Conservation (phyloP, 495 filamentous ascomycete genomes). For the Tuber calosporum region DNA sequence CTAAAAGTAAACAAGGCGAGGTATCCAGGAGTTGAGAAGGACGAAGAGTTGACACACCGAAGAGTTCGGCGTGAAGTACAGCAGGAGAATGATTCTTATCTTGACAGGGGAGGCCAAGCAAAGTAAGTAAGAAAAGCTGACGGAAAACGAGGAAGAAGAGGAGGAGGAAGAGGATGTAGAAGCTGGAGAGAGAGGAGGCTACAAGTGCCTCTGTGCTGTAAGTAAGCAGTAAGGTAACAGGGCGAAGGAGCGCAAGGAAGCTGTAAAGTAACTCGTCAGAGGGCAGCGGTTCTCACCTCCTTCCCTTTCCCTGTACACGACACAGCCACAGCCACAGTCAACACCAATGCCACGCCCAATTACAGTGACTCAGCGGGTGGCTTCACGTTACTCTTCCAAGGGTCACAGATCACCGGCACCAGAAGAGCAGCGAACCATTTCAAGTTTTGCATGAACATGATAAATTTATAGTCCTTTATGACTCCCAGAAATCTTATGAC, state of each 20-base stretch:
- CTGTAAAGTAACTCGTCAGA: not conserved
- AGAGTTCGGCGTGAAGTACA: not conserved
- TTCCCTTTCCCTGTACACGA: not conserved
- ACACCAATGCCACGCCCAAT: not conserved
- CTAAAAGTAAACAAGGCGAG: not conserved
- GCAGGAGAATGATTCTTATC: not conserved
- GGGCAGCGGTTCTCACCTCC: not conserved
- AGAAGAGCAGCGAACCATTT: not conserved
- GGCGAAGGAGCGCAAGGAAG: not conserved
- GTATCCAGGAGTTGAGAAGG: not conserved
- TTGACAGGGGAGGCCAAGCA: not conserved
- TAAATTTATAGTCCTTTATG: not conserved
- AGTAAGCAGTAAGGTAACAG: not conserved
- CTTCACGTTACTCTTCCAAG: not conserved
- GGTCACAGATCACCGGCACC: not conserved
- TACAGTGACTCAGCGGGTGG: not conserved
- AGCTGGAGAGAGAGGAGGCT: conserved; percentile 9
- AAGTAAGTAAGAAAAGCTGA: not conserved
- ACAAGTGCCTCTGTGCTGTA: not conserved
- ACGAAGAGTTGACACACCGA: not conserved
- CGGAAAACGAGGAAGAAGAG: conserved; percentile 3
- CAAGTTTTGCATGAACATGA: not conserved
- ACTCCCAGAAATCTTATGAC: not conserved
- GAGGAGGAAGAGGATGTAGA: conserved; percentile 9
- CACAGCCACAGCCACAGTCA: not conserved